These are phyloP conservation scores for Alternaria sp. DNA, from an alignment of 2,329 filamentous ascomycete species.

Conservation along the genomic window DNA sequence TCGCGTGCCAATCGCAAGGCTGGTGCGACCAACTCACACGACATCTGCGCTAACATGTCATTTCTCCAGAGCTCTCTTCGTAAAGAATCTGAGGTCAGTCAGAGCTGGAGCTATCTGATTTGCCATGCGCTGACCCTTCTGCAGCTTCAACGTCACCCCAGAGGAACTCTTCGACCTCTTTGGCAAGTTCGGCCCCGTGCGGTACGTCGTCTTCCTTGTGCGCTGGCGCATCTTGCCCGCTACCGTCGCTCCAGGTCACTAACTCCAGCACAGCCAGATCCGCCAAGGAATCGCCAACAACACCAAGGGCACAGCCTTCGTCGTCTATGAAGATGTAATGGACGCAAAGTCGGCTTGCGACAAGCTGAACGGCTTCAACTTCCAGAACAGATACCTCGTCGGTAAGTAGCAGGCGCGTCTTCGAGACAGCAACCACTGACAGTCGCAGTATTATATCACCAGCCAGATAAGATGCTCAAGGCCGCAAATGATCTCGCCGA, in stretches of 20 bases:
- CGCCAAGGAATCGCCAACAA: conserved; percentile 96
- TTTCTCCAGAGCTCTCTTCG: conserved; percentile 87
- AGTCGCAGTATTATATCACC: conserved; percentile 72
- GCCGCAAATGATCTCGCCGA: conserved; percentile 93
- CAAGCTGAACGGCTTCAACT: conserved; percentile 99
- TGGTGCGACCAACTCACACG: conserved; percentile 32
- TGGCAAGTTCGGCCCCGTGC: conserved; percentile 94
- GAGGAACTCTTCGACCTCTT: conserved; percentile 99
- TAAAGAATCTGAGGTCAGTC: conserved; percentile 94
- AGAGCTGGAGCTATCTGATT: not conserved
- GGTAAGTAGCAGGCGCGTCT: conserved; percentile 64
- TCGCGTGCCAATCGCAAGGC: conserved; percentile 25
- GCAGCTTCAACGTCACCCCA: conserved; percentile 96
- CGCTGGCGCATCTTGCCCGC: conserved; percentile 7
- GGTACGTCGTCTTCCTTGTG: conserved; percentile 65
- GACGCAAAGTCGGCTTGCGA: conserved; percentile 99
- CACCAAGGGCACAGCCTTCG: conserved; percentile 98
- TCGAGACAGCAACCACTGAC: conserved; percentile 13
- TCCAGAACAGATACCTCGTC: conserved; percentile 98
- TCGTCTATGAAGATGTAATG: conserved; percentile 99
- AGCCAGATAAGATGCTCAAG: conserved; percentile 80
- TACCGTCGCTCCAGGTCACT: conserved; percentile 18
- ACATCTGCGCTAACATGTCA: conserved; percentile 44
- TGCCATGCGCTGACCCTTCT: conserved; percentile 20
- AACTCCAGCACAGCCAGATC: conserved; percentile 75